Evolutionary conservation across 306 rosid genomes (phyloP), one percentile per base, ranked within the genome.

Genomic region (Rubus parviflorus): DNA sequence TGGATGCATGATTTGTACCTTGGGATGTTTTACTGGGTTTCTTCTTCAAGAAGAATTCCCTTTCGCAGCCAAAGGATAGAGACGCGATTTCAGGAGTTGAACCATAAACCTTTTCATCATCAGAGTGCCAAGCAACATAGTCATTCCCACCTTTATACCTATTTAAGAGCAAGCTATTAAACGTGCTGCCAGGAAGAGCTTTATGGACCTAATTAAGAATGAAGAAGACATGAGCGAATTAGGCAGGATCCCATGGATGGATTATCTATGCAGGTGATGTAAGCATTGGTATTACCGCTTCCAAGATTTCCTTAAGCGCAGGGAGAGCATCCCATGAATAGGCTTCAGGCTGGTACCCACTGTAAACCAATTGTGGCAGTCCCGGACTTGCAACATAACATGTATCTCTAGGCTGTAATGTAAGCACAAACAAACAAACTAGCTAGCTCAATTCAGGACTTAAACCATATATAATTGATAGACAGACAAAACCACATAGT

Each of bases 71-170:
- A 22, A 92, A 79, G 45, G 97, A 85, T 23, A 94, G 73, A 12
- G 98, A 92, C 63, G 96, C 98, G 73, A 92, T 95, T 78, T 95
- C 93, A 23, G 97, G 98, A 16, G 84, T 87, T 42, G 86, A 83
- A 35, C 96, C 97, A 80, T 95, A 95, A 49, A 95, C 85, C 79
- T 92, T 92, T 83, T 95, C 98, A 82, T 89, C 97, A 75, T 95
- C 98, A 78, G 98, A 83, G 84, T 95, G 98, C 98, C 98, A 95
- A 81, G 89, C 97, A 73, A 89, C 97, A 82, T 83, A 82, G 83
- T 95, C 97, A 77, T 86, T 84, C 69, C 98, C 97, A 75, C 91
- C 88, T 70, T 88, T 88, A 79, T 92, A 95, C 86, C 97, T 94
- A 82, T 94, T 90, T 65, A 94, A 75, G 68, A 94, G 88, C 75